Evolutionary conservation across 164 flowering plant genomes (phyloP), one percentile per base, ranked within the genome.

Genomic region (Magnolia kwangsiensis): DNA sequence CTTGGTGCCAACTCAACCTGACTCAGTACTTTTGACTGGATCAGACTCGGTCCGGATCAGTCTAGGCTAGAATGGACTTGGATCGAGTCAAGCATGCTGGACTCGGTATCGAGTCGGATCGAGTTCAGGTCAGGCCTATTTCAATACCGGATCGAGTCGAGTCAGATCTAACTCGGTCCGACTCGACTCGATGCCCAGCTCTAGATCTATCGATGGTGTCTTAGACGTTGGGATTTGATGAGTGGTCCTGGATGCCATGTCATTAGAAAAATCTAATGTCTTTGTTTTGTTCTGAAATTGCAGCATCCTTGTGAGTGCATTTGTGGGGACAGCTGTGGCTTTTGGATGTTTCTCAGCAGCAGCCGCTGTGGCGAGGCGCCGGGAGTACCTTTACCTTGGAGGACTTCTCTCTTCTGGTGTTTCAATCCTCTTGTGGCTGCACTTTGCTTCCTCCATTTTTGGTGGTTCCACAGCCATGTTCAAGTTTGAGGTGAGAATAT

Each of bases 301-400:
- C 89, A 96, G 97, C 79, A 82, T 96, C 69, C 76, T 92, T 65
- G 70, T 96, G 14, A 81, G 88, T 45, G 93, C 98, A n/a, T 92
- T 94, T 79, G 93, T 91, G 78, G 99, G 96, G 29, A 84, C 95
- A 72, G 92, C 92, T 4, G 50, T 96, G 61, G 98, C 98, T 1
- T 96, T 96, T 82, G 98, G 80, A 23, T 96, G 98, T 80, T 94
- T 96, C 84, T 94, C 98, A 9, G 93, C 75, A 3, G 98, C 96
- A 61, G 99, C 99, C 8, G 84, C 87, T 85, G 74, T 96, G 69
- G 97, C 97, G n/a, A 89, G 86, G 79, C 93, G 99, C 8, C 87
- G 98, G 67, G 98, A 96, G 78, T 94, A 86, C 77, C 89, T 96
- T 5, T 96, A 94, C 84, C 84, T 96, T 59, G 95, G 91, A 65